phyloP scores from a whole-genome alignment of 441 rosid species.

The Arabidopsis hybrid region DNA sequence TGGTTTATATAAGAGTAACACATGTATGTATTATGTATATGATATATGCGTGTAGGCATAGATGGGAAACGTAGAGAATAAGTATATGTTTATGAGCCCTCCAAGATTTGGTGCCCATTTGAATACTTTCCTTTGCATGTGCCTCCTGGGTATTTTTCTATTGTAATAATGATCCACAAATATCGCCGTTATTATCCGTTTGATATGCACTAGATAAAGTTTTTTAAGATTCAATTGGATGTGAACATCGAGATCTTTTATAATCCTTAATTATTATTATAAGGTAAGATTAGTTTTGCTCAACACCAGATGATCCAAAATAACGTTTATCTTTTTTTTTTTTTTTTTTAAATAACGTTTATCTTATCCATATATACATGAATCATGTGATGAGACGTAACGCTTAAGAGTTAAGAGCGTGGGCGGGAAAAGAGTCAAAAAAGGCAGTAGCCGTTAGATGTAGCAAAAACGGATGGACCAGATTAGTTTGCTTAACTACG shows the following conservation, averaged over 20 bases:
- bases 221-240: conserved; percentile 8
- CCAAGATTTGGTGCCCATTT: background rate
- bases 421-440: conserved; percentile 39
- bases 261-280: background rate
- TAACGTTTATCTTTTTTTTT: no score
- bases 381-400: conserved; percentile 34
- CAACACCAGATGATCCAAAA: background rate
- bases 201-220: conserved; percentile 8
- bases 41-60: background rate
- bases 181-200: background rate
- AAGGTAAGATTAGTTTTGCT: background rate
- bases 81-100: background rate
- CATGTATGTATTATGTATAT: background rate
- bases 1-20: conserved; percentile 10
- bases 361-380: conserved; percentile 29
- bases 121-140: conserved; percentile 18
- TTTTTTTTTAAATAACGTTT: background rate
- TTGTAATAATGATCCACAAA: conserved; percentile 4
- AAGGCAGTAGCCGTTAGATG: conserved; percentile 40
- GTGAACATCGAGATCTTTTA: background rate
- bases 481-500: conserved; percentile 15
- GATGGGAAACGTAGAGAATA: background rate
- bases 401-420: background rate
- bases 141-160: background rate
- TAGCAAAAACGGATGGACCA: conserved; percentile 24